These are phyloP conservation scores for Spiraea crenata DNA, from an alignment of 331 rosid species.

Conservation along the genomic window DNA sequence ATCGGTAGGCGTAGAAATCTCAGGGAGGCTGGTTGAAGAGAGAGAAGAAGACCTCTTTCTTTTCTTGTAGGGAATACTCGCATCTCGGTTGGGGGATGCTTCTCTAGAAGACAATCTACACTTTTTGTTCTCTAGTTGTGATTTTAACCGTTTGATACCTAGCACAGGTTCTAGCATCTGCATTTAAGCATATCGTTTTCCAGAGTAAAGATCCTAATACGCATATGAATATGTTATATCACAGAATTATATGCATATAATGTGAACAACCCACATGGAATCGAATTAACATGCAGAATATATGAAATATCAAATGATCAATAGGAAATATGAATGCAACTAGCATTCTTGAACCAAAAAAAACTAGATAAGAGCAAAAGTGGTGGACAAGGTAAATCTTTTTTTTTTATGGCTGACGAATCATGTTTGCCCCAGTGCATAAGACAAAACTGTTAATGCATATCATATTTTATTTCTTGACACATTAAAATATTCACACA, in stretches of 20 bases:
- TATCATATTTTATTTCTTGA: too few relatives aligned
- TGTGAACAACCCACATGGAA: not conserved
- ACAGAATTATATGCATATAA: not conserved
- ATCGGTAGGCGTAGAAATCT: slow-evolving; percentile 26
- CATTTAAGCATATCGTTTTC: slow-evolving; percentile 12
- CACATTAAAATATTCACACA: too few relatives aligned
- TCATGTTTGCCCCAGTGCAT: too few relatives aligned
- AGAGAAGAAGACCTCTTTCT: slow-evolving; percentile 36
- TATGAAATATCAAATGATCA: not conserved
- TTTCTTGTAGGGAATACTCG: slow-evolving; percentile 38
- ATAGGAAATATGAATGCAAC: slow-evolving; percentile 29
- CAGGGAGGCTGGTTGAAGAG: slow-evolving; percentile 32
- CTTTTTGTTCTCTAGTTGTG: slow-evolving; percentile 36
- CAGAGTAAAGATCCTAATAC: not conserved
- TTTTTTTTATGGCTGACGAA: too few relatives aligned
- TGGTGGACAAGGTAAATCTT: too few relatives aligned
- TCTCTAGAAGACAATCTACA: slow-evolving; percentile 13
- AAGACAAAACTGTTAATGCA: too few relatives aligned
- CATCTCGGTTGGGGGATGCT: slow-evolving; percentile 31
- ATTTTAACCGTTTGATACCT: slow-evolving; percentile 35
- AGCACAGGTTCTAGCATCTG: slow-evolving; percentile 71
- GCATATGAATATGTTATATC: not conserved
- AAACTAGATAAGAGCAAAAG: too few relatives aligned
- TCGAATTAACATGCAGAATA: not conserved
- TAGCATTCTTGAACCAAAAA: too few relatives aligned